phyloP scores from a whole-genome alignment of 75 land plant genomes.

The Picea glauca region DNA sequence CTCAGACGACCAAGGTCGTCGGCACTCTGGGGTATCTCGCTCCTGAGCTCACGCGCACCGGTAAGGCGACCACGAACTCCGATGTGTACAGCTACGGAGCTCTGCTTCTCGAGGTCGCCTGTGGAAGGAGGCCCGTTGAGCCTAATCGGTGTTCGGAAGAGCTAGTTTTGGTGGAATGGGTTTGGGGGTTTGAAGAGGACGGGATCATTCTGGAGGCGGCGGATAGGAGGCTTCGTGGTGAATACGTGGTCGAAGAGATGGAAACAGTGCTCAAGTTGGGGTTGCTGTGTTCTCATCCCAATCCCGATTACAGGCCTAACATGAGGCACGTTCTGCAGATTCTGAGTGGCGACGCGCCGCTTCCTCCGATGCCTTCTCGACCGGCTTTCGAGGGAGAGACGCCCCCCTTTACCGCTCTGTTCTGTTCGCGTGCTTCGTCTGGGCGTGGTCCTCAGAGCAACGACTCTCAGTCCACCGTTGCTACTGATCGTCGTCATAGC shows the following conservation, averaged over 20 bases:
- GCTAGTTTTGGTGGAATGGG: conserved; percentile 59
- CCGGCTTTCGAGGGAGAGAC: too few relatives aligned
- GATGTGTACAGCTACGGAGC: conserved; percentile 60
- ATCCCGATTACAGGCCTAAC: conserved; percentile 18
- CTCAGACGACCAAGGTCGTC: conserved; percentile 37
- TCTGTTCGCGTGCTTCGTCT: too few relatives aligned
- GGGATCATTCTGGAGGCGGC: conserved; percentile 31
- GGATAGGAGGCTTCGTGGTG: conserved; percentile 31
- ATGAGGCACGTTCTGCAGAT: conserved; percentile 12
- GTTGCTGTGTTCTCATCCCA: conserved; percentile 21
- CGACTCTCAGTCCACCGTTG: too few relatives aligned
- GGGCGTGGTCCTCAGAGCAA: too few relatives aligned
- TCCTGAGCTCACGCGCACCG: conserved; percentile 38
- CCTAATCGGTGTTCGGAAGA: conserved; percentile 4
- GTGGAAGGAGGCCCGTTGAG: conserved; percentile 46
- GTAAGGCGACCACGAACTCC: conserved; percentile 31
- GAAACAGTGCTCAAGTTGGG: conserved; percentile 16
- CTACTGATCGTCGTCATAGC: too few relatives aligned
- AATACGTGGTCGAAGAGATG: conserved; percentile 17
- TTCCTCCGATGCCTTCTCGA: too few relatives aligned
- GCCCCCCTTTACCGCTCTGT: too few relatives aligned
- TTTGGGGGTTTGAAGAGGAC: conserved; percentile 40
- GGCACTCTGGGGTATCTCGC: conserved; percentile 70
- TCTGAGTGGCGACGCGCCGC: background rate
- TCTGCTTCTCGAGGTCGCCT: conserved; percentile 46